These are phyloP conservation scores for Ceratobasidium sp. DNA, from an alignment of 1,284 basidiomycete genomes.

Conservation along the genomic window DNA sequence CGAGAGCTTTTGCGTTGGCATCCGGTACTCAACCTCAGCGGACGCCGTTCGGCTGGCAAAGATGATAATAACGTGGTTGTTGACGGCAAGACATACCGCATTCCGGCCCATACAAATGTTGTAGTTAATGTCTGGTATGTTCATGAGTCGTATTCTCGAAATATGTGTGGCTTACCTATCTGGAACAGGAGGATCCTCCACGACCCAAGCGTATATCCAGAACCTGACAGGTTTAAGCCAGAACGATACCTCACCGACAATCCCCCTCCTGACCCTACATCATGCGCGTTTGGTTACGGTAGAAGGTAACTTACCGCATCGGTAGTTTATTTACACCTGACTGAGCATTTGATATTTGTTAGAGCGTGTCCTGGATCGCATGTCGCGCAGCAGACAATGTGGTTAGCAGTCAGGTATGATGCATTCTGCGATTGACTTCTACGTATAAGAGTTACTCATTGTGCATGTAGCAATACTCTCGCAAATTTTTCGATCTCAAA, in stretches of 20 bases:
- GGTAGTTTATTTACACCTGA: background rate
- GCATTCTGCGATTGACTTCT: background rate
- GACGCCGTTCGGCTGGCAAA: background rate
- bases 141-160: background rate
- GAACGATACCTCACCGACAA: slow-evolving; percentile 92
- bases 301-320: background rate
- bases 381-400: slow-evolving; percentile 36
- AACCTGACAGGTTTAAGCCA: slow-evolving; percentile 85
- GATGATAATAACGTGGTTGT: slow-evolving; percentile 28
- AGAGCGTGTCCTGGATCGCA: slow-evolving; percentile 31
- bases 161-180: background rate
- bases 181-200: slow-evolving; percentile 62
- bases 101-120: slow-evolving; percentile 30
- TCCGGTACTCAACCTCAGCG: slow-evolving; percentile 17
- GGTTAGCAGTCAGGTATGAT: slow-evolving; percentile 29
- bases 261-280: slow-evolving; percentile 55
- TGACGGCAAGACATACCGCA: slow-evolving; percentile 27
- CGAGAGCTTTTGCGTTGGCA: slow-evolving; percentile 34
- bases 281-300: slow-evolving; percentile 35
- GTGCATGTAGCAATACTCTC: slow-evolving; percentile 15
- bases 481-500: slow-evolving; percentile 27
- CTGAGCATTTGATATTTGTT: background rate
- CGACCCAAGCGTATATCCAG: slow-evolving; percentile 87
- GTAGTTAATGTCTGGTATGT: slow-evolving; percentile 23
- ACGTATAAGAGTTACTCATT: background rate